Conservation (phyloP, 176 grass and related monocot genomes). For the Ensete ventricosum region DNA sequence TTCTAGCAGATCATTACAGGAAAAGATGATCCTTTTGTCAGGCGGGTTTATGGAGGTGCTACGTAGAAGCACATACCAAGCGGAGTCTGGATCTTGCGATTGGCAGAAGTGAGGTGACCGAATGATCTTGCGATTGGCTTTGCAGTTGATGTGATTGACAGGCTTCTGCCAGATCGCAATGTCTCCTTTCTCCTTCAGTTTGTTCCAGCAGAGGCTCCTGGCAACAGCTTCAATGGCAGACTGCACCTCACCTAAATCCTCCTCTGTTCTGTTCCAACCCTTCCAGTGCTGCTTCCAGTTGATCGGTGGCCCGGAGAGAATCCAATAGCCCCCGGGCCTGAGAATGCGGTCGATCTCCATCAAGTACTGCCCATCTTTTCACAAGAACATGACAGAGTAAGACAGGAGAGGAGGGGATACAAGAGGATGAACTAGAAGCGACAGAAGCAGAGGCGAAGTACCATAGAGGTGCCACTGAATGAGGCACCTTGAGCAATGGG, state of each 20-base stretch:
- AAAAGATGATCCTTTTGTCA: neutral
- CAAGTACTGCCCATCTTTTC: slow-evolving; percentile 12
- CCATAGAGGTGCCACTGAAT: slow-evolving; percentile 35
- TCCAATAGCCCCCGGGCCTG: slow-evolving; percentile 10
- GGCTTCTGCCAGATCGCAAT: slow-evolving; percentile 18
- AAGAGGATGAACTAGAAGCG: neutral
- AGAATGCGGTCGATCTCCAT: slow-evolving; percentile 14
- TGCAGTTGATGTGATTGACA: slow-evolving; percentile 1
- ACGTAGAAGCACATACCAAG: neutral
- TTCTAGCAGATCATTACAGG: neutral
- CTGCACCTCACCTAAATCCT: neutral
- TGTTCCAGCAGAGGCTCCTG: slow-evolving; percentile 11
- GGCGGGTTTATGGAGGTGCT: neutral
- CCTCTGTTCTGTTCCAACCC: slow-evolving; percentile 2
- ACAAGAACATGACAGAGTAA: neutral
- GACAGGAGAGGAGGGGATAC: neutral
- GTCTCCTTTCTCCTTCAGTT: neutral
- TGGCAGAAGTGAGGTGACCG: neutral
- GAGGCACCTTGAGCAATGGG: slow-evolving; percentile 24
- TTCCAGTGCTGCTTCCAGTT: slow-evolving; percentile 13
- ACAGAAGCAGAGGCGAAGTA: neutral
- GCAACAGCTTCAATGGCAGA: slow-evolving; percentile 10
- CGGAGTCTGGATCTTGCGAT: slow-evolving; percentile 1
- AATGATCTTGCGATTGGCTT: slow-evolving; percentile 5
- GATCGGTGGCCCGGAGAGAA: slow-evolving; percentile 13